Evolutionary conservation across 2,329 filamentous ascomycete genomes (phyloP), one percentile per base, ranked within the genome.

Genomic region (Fusarium sulawesiense): DNA sequence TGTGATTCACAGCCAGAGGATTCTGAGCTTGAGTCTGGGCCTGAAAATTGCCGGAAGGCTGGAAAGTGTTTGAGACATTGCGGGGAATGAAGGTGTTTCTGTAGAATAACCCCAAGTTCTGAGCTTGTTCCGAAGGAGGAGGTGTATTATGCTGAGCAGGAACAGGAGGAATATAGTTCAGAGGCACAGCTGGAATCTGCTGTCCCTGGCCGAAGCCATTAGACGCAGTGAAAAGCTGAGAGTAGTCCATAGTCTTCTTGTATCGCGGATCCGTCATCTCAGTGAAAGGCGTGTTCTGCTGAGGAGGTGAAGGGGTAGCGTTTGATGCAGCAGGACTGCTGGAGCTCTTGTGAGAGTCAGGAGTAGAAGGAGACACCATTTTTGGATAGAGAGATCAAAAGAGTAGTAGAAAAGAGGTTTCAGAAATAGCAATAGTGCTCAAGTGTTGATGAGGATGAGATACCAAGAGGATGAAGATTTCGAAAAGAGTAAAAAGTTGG

Each of bases 251-350:
- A 25, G 37, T 23, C 12, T 29, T 44, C 12, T 67, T 62, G 40
- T 27, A 32, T 44, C 34, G 56, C 20, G 41, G 45, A 11, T 56
- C 46, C 18, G 54, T 50, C 30, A 56, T 44, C 12, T 56, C 68
- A 44, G 67, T 70, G 23, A 70, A 70, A 5, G 67, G 67, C 23
- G 67, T 66, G 21, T 34, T 66, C 37, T 50, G 46, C 32, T 65
- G 48, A 21, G 56, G 32, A 37, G 63, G 48, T 5, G 62, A 46
- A 2, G 63, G 63, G 44, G 63, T 66, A 46, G 55, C 49, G 30
- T 51, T 37, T 11, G 48, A 41, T 25, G 51, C 46, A 42, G 55
- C 32, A 42, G 64, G 50, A 20, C 68, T 71, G 56, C 64, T 71
- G 32, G 59, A 61, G 40, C 64, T 65, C 48, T 56, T 48, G 21